A percentile compares a stretch with the other conserved stretches of the same genome.
Evolutionary conservation across 129 eudicot species (phyloP).

Genomic region (Chrysanthemum makinoi): DNA sequence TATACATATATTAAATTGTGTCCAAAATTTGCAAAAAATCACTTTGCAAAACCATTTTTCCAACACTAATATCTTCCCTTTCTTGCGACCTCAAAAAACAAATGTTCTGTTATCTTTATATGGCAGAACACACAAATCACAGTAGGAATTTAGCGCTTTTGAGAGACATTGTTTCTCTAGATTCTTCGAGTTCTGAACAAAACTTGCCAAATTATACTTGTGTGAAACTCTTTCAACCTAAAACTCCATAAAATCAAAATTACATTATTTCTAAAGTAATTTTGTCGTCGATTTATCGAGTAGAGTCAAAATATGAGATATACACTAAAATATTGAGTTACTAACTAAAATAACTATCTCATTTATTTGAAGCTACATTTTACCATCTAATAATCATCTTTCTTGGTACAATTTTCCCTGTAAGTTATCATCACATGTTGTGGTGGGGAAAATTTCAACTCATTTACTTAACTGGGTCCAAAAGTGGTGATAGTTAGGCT

Average conservation of each 20-base stretch:
- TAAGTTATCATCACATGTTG: background rate
- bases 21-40: too few relatives aligned
- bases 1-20: too few relatives aligned
- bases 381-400: slow-evolving; percentile 5
- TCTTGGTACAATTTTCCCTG: background rate
- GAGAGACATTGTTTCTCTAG: slow-evolving; percentile 94
- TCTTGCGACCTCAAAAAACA: slow-evolving; percentile 45
- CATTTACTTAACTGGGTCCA: too few relatives aligned
- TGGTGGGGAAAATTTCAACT: too few relatives aligned
- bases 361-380: background rate
- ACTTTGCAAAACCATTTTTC: too few relatives aligned
- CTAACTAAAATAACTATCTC: slow-evolving; percentile 13
- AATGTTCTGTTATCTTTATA: slow-evolving; percentile 78
- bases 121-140: slow-evolving; percentile 85
- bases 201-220: slow-evolving; percentile 78
- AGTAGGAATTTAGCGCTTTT: slow-evolving; percentile 79
- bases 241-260: background rate
- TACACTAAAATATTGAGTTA: slow-evolving; percentile 2
- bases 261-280: background rate
- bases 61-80: too few relatives aligned
- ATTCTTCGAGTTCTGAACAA: slow-evolving; percentile 77
- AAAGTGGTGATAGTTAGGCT: too few relatives aligned
- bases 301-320: background rate
- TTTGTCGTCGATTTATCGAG: background rate
- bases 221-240: slow-evolving; percentile 94